phyloP scores from a whole-genome alignment of 2,329 filamentous ascomycete genomes.

The Paecilomyces dactylethromorphus region DNA sequence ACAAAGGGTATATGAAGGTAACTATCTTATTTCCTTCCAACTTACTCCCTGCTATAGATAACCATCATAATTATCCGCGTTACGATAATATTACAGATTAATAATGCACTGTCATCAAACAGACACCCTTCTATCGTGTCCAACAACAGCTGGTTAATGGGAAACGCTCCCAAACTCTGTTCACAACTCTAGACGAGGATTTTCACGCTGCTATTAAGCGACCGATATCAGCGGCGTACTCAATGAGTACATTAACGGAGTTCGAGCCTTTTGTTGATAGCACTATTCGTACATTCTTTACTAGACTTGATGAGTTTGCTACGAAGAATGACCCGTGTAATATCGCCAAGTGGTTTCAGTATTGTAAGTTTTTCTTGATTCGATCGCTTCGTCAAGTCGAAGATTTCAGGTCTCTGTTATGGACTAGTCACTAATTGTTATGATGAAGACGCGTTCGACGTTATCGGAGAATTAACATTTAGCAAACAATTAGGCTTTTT shows the following conservation, averaged over 20 bases:
- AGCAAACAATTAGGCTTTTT: constrained; percentile 27
- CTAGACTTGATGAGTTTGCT: constrained; percentile 18
- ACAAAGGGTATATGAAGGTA: background rate
- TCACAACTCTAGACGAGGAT: constrained; percentile 20
- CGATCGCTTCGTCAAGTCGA: background rate
- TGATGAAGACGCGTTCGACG: constrained; percentile 23
- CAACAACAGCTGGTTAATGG: constrained; percentile 15
- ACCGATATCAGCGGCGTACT: constrained; percentile 33
- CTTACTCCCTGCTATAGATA: background rate
- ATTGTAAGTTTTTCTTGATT: constrained; percentile 11
- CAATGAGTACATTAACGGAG: constrained; percentile 34
- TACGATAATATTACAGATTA: background rate
- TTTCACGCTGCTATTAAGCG: constrained; percentile 36
- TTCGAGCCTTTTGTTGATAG: constrained; percentile 33
- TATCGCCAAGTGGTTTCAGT: constrained; percentile 26
- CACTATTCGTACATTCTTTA: constrained; percentile 21
- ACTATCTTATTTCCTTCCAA: background rate
- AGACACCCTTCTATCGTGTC: constrained; percentile 7
- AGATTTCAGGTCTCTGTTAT: background rate
- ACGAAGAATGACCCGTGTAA: constrained; percentile 15
- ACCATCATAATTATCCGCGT: too few relatives aligned
- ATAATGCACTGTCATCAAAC: background rate
- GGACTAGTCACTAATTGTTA: background rate
- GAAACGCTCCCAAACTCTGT: constrained; percentile 13
- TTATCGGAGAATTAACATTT: constrained; percentile 31